Conservation (phyloP, 1,284 basidiomycete genomes). For the Cutaneotrichosporon sp. region DNA sequence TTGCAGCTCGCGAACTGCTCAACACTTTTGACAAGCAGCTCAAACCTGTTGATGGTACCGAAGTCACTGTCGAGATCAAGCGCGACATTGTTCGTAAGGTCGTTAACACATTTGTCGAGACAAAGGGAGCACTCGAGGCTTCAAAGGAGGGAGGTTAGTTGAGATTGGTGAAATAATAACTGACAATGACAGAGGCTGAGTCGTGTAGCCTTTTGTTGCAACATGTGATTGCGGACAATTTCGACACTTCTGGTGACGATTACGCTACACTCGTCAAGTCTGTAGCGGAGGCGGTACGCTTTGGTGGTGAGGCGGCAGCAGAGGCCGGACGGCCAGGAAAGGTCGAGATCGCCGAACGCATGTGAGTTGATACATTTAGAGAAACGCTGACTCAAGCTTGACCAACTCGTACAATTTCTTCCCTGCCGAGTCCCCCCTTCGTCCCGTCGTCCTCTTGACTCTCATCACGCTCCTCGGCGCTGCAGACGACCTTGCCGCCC, state of each 20-base stretch:
- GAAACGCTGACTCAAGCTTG: slow-evolving; percentile 62
- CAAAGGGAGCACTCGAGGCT: slow-evolving; percentile 48
- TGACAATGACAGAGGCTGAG: slow-evolving; percentile 41
- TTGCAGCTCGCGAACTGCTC: slow-evolving; percentile 65
- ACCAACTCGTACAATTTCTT: slow-evolving; percentile 84
- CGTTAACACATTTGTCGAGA: slow-evolving; percentile 40
- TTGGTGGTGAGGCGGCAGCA: slow-evolving; percentile 42
- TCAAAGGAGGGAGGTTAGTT: slow-evolving; percentile 45
- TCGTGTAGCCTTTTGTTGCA: slow-evolving; percentile 46
- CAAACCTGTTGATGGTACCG: slow-evolving; percentile 60
- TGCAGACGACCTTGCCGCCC: slow-evolving; percentile 63
- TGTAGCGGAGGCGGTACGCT: slow-evolving; percentile 43
- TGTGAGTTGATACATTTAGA: too few species aligned
- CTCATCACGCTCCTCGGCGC: slow-evolving; percentile 61
- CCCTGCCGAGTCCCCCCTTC: slow-evolving; percentile 66
- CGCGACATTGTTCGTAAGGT: slow-evolving; percentile 40
- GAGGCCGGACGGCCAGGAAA: slow-evolving; percentile 32
- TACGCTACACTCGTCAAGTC: slow-evolving; percentile 37
- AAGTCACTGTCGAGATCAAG: slow-evolving; percentile 51
- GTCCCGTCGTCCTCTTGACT: slow-evolving; percentile 65
- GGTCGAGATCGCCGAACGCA: slow-evolving; percentile 46
- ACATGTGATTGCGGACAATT: slow-evolving; percentile 41
- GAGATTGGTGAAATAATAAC: too few species aligned
- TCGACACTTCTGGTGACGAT: slow-evolving; percentile 34
- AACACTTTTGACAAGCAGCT: slow-evolving; percentile 61